These are phyloP conservation scores for Bruguiera gymnorhiza DNA, from an alignment of 345 rosid genomes.

Conservation along the genomic window DNA sequence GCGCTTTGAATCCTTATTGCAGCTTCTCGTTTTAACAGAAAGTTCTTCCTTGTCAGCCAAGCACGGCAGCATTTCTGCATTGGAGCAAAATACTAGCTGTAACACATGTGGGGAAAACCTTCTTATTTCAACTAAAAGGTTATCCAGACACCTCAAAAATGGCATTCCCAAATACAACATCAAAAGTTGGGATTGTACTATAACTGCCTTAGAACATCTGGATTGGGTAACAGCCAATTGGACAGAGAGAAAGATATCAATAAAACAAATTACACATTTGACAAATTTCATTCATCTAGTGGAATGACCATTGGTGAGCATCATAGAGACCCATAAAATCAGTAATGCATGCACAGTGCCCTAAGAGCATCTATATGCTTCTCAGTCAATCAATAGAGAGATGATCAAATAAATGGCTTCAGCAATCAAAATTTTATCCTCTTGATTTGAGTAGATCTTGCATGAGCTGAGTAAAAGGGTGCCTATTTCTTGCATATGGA, in stretches of 20 bases:
- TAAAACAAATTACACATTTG: too few relatives aligned
- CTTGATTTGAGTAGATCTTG: neutral
- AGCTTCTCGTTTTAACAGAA: slow-evolving; percentile 43
- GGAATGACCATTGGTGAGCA: too few relatives aligned
- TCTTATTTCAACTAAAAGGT: neutral
- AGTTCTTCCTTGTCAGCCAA: slow-evolving; percentile 55
- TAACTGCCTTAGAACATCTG: too few relatives aligned
- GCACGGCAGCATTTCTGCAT: slow-evolving; percentile 58
- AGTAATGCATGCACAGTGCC: neutral
- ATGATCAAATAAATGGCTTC: neutral
- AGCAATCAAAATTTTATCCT: neutral
- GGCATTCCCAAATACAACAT: neutral
- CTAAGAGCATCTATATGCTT: neutral
- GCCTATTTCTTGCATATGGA: too few relatives aligned
- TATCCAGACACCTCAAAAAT: neutral
- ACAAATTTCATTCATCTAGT: too few relatives aligned
- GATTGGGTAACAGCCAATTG: too few relatives aligned
- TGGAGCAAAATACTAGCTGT: slow-evolving; percentile 9
- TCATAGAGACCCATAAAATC: too few relatives aligned
- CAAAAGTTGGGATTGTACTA: neutral
- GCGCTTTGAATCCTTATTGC: slow-evolving; percentile 54
- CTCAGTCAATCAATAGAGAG: neutral
- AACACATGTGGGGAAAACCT: neutral
- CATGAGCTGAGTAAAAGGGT: too few relatives aligned
- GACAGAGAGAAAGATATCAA: too few relatives aligned